A percentile compares a stretch with the other conserved stretches of the same genome.
Conservation (phyloP, 148 eudicot species). For the Linanthus parryae region DNA sequence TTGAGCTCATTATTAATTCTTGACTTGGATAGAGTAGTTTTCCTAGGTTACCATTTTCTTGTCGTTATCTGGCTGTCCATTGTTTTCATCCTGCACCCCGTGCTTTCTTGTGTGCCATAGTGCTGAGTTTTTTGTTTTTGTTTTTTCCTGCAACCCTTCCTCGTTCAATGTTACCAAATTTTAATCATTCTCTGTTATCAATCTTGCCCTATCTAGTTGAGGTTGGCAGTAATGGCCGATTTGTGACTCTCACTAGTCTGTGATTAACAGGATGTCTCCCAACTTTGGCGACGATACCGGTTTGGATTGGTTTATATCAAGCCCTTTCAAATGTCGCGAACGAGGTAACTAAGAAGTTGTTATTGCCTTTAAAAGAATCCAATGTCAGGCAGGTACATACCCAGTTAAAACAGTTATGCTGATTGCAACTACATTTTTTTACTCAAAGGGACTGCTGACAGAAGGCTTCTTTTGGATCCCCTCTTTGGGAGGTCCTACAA, state of each 20-base stretch:
- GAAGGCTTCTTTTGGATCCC: slow-evolving; percentile 99
- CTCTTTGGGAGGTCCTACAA: slow-evolving; percentile 95
- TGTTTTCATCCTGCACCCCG: too few relatives aligned
- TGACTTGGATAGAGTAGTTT: background rate
- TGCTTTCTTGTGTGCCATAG: background rate
- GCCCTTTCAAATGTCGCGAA: slow-evolving; percentile 99
- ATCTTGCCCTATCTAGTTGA: background rate
- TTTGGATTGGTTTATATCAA: slow-evolving; percentile 97
- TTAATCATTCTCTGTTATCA: background rate
- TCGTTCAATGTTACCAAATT: slow-evolving; percentile 1
- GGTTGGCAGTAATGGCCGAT: too few relatives aligned
- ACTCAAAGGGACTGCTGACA: slow-evolving; percentile 75
- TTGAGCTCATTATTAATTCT: background rate
- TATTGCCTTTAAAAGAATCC: too few relatives aligned
- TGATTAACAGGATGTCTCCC: slow-evolving; percentile 80
- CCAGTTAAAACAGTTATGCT: too few relatives aligned
- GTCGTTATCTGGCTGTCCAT: background rate
- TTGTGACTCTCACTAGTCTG: too few relatives aligned
- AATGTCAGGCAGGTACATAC: too few relatives aligned
- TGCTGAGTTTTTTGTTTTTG: background rate
- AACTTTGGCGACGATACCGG: slow-evolving; percentile 99
- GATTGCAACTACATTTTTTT: slow-evolving; percentile 6
- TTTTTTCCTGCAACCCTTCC: background rate
- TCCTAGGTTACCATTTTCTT: background rate
- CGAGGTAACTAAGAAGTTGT: slow-evolving; percentile 48